Percentiles rank a stretch among this genome's conserved stretches.
Evolutionary conservation across 805 yeast genomes (phyloP).

Genomic region (Metschnikowia sp.): DNA sequence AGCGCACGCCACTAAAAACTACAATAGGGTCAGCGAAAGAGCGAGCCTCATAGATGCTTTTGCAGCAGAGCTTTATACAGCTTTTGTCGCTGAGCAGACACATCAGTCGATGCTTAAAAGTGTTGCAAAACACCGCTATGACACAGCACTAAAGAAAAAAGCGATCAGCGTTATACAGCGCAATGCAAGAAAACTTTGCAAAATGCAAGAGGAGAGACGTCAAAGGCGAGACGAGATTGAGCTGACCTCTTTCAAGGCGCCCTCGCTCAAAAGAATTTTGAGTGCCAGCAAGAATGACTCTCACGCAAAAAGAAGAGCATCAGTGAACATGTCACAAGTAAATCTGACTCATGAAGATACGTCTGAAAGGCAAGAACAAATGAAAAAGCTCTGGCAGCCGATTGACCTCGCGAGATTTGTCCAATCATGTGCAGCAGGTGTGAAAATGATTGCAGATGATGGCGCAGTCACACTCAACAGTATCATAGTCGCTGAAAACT

Average conservation of each 20-base stretch:
- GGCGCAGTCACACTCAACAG: conserved; percentile 29
- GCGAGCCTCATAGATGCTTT: conserved; percentile 32
- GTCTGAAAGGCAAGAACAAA: conserved; percentile 26
- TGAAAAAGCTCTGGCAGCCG: conserved; percentile 48
- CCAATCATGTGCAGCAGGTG: conserved; percentile 24
- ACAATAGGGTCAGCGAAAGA: conserved; percentile 22
- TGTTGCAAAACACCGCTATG: conserved; percentile 43
- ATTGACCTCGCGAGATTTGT: conserved; percentile 37
- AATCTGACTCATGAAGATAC: background rate
- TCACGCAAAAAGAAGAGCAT: background rate
- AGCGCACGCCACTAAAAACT: conserved; percentile 23
- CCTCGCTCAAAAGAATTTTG: conserved; percentile 16
- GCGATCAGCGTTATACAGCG: conserved; percentile 29
- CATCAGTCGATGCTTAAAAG: conserved; percentile 41
- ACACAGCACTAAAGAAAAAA: conserved; percentile 26
- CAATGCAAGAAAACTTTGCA: conserved; percentile 22
- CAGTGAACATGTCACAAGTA: background rate
- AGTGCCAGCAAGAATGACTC: background rate
- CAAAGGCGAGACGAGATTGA: conserved; percentile 34
- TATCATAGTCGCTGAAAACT: conserved; percentile 45
- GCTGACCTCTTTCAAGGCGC: conserved; percentile 21
- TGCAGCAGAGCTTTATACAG: conserved; percentile 51
- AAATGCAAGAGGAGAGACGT: conserved; percentile 25
- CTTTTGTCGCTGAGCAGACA: conserved; percentile 59
- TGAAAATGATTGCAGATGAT: conserved; percentile 21